These are phyloP conservation scores for Scytalidium lignicola DNA, from an alignment of 2,329 filamentous ascomycete species.

Conservation along the genomic window DNA sequence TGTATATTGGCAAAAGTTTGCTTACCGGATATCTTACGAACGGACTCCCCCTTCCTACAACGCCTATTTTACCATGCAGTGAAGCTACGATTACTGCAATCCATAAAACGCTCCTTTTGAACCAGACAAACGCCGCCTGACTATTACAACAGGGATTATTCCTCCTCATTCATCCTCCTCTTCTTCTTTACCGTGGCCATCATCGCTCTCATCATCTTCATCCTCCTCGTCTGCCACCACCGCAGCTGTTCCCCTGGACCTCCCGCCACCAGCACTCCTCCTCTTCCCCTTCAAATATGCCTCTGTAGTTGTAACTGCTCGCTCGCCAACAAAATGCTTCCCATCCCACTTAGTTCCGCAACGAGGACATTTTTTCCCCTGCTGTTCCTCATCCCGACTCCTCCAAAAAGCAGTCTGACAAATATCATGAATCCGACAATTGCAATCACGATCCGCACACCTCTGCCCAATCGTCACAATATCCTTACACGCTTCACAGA, in stretches of 20 bases:
- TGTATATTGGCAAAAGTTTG: too few species aligned
- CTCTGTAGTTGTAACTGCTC: conserved; percentile 26
- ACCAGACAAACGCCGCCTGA: too few species aligned
- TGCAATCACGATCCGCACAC: conserved; percentile 64
- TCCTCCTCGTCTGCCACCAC: conserved; percentile 8
- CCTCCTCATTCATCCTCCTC: too few species aligned
- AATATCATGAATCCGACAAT: conserved; percentile 67
- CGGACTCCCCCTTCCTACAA: too few species aligned
- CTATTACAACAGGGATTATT: too few species aligned
- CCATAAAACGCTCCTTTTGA: too few species aligned
- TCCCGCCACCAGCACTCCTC: conserved; percentile 19
- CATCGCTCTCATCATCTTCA: conserved; percentile 7
- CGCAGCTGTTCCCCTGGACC: background rate
- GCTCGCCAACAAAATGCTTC: conserved; percentile 27
- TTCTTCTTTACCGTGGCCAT: too few species aligned
- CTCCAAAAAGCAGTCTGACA: conserved; percentile 73
- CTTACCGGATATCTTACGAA: background rate
- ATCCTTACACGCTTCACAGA: conserved; percentile 83
- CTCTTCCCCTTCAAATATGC: conserved; percentile 25
- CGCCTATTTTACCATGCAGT: too few species aligned
- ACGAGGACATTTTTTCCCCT: conserved; percentile 57
- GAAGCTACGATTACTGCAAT: too few species aligned
- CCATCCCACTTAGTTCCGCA: conserved; percentile 47
- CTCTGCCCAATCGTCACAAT: conserved; percentile 82
- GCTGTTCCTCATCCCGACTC: conserved; percentile 37